Evolutionary conservation across 768 basidiomycete genomes (phyloP), one percentile per base, ranked within the genome.

Genomic region (Punctularia strigosozonata): DNA sequence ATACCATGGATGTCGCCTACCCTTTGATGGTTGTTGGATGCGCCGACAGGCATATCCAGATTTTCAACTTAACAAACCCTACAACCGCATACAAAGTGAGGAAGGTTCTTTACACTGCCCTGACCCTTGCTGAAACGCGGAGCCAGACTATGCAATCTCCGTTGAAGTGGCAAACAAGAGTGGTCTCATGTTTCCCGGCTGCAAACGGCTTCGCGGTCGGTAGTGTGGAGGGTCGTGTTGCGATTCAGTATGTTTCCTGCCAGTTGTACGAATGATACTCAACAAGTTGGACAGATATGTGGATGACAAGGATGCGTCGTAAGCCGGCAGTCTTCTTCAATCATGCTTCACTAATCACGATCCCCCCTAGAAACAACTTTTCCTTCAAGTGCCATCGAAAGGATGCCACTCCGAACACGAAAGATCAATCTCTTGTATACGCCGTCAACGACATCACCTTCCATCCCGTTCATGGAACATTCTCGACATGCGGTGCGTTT

Each of bases 161-260:
- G 1, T 60, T 98, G 43, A 95, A 94, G 53, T 90, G 84, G 85
- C 89, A 94, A 62, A 91, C 88, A 12, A 75, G 89, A 24, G 81
- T 85, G 4, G 73, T 89, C 12, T 75, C 85, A 4, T 89, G 85
- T 54, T 88, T 89, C 53, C 80, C 81, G 13, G 71, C 78, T 4
- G 71, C 77, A 13, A 78, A 74, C 46, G 84, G 85, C 4, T 90
- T 86, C 47, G 85, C 85, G 0, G 71, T 89, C 3, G 87, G 87
- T 23, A 88, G 86, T 48, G 74, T 89, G 5, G 87, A 90, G 58
- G 87, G 94, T 18, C 74, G 94, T 42, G 89, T 97, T 2, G 92
- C 91, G 3, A 91, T 97, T 43, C 92, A 98, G 91, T 94, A 56
- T 53, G 87, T 70, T 1, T 44, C 19, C 43, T n/a, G 12, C 10